These are phyloP conservation scores for Aspergillus cavernicola DNA, from an alignment of 495 filamentous ascomycete species.

Conservation along the genomic window DNA sequence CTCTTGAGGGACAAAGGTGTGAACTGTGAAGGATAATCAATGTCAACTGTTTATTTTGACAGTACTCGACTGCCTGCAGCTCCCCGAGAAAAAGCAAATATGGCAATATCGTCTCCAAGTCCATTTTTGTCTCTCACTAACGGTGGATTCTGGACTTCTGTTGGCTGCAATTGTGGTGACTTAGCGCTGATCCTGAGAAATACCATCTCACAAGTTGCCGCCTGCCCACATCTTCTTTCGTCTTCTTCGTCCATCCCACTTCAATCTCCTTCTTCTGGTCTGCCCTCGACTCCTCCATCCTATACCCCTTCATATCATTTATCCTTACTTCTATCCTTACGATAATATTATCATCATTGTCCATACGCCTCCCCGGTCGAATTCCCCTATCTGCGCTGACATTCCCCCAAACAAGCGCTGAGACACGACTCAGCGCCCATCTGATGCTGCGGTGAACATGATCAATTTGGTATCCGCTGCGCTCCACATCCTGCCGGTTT, in stretches of 20 bases:
- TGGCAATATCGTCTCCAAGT: background rate
- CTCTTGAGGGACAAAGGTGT: background rate
- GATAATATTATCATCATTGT: background rate
- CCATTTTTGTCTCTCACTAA: background rate
- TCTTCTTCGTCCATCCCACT: constrained; percentile 8
- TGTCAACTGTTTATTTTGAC: background rate
- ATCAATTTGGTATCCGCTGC: constrained; percentile 21
- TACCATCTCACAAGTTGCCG: constrained; percentile 21
- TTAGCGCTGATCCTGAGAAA: constrained; percentile 12
- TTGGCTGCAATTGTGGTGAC: constrained; percentile 1
- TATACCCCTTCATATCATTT: background rate
- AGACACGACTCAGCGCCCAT: constrained; percentile 39
- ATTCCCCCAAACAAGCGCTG: constrained; percentile 29
- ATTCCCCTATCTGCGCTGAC: background rate
- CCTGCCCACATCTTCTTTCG: constrained; percentile 8
- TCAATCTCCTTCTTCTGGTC: constrained; percentile 1
- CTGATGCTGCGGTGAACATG: constrained; percentile 35
- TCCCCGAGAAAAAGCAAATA: constrained; percentile 6
- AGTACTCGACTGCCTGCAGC: background rate
- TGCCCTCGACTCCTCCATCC: background rate
- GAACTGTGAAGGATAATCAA: background rate
- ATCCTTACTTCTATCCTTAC: background rate
- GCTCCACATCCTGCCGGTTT: constrained; percentile 11
- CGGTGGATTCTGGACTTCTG: background rate
- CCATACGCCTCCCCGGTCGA: background rate